A percentile compares a stretch with the other conserved stretches of the same genome.
These are phyloP conservation scores for Penicillium occitanis DNA, from an alignment of 2,329 filamentous ascomycete species.

Conservation along the genomic window DNA sequence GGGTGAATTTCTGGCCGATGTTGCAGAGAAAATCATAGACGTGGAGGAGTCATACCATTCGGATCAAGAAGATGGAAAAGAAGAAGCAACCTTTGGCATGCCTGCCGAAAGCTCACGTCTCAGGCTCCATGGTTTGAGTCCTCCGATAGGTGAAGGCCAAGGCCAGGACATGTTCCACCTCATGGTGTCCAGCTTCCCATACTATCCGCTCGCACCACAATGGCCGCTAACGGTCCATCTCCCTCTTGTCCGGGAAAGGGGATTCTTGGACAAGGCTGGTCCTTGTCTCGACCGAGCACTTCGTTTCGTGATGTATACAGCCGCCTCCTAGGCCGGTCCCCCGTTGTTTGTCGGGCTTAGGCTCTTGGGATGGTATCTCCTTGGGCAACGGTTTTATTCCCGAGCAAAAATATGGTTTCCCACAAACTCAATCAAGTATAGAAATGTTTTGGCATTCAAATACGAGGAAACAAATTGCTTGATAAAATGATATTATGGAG, in stretches of 20 bases:
- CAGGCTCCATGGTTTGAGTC: conserved; percentile 9
- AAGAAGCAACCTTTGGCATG: background rate
- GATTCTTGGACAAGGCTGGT: conserved; percentile 3
- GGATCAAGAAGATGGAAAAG: background rate
- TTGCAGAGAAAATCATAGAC: conserved; percentile 11
- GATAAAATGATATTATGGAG: background rate
- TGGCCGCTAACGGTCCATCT: background rate
- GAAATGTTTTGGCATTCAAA: background rate
- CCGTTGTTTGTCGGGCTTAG: background rate
- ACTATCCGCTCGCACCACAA: conserved; percentile 9
- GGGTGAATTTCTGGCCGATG: conserved; percentile 5
- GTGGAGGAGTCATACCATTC: background rate
- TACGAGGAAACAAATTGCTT: background rate
- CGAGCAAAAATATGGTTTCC: background rate
- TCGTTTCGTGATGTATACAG: conserved; percentile 6
- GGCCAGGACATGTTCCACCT: background rate
- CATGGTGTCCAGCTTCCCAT: conserved; percentile 13
- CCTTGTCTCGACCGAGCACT: conserved; percentile 11
- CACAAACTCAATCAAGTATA: no score
- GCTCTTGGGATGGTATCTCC: background rate
- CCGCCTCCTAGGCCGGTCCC: background rate
- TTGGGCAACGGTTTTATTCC: background rate
- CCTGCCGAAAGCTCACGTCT: conserved; percentile 13
- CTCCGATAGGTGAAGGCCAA: background rate
- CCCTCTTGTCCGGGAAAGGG: background rate